These are phyloP conservation scores for Rhodotorula sp. DNA, from an alignment of 1,284 basidiomycete species.

Conservation along the genomic window DNA sequence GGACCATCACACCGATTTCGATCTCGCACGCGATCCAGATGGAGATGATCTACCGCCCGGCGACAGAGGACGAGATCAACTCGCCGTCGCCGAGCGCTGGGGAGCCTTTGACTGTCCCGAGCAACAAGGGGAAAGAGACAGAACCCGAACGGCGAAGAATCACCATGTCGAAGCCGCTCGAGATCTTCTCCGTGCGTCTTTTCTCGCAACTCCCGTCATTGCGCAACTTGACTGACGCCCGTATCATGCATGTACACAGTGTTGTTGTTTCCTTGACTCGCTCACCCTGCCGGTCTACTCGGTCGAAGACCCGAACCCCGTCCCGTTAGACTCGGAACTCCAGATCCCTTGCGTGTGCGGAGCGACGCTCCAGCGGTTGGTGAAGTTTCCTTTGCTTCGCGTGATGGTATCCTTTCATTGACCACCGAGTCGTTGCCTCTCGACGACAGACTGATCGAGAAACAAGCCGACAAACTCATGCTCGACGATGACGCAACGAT, in stretches of 20 bases:
- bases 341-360: constrained; percentile 35
- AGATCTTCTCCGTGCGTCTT: not conserved
- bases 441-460: constrained; percentile 22
- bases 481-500: constrained; percentile 24
- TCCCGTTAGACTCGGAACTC: constrained; percentile 26
- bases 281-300: constrained; percentile 40
- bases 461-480: constrained; percentile 18
- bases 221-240: not conserved
- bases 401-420: no score
- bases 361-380: constrained; percentile 8
- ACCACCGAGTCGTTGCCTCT: not conserved
- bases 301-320: constrained; percentile 31
- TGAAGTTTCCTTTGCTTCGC: no score
- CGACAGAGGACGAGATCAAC: constrained; percentile 27
- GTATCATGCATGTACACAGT: constrained; percentile 2
- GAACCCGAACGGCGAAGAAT: constrained; percentile 30
- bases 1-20: constrained; percentile 25
- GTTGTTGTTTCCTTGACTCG: constrained; percentile 41
- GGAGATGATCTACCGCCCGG: constrained; percentile 34
- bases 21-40: constrained; percentile 31
- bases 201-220: not conserved
- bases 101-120: not conserved
- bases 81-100: not conserved
- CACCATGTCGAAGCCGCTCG: constrained; percentile 1
- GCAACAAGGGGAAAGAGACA: constrained; percentile 10